phyloP scores from a whole-genome alignment of 1,284 basidiomycete genomes.

The Trichosporon sp. region DNA sequence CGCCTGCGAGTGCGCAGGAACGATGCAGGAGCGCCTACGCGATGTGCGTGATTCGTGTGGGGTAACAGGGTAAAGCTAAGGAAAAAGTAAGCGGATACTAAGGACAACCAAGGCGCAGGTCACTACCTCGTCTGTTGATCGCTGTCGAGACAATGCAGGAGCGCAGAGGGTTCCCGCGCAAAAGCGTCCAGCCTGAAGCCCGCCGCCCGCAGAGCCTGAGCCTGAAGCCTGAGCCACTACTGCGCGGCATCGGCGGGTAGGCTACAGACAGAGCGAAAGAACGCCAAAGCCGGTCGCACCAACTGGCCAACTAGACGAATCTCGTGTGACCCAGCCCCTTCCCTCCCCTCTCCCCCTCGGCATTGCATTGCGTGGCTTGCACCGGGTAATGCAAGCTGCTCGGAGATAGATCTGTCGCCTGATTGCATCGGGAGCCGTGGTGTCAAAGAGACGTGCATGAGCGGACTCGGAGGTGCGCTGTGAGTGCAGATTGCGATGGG shows the following conservation, averaged over 20 bases:
- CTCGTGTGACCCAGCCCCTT: not conserved
- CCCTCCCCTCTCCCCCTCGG: not conserved
- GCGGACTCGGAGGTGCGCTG: conserved; percentile 12
- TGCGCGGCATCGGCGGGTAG: not conserved
- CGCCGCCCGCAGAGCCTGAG: not conserved
- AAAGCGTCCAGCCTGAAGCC: not conserved
- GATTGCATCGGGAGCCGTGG: conserved; percentile 5
- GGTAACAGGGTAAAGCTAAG: conserved; percentile 19
- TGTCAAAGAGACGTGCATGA: not conserved
- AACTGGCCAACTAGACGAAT: not conserved
- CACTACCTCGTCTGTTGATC: conserved; percentile 10
- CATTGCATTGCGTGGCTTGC: conserved; percentile 2
- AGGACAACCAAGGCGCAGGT: conserved; percentile 6
- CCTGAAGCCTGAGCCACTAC: conserved; percentile 6
- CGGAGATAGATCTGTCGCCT: not conserved
- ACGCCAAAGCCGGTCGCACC: conserved; percentile 8
- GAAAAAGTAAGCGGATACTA: conserved; percentile 14
- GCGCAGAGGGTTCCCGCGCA: not conserved
- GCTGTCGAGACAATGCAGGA: not conserved
- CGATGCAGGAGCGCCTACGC: not conserved
- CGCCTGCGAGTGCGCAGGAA: conserved; percentile 5
- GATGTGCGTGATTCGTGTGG: conserved; percentile 18
- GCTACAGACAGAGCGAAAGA: not conserved
- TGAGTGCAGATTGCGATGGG: conserved; percentile 2
- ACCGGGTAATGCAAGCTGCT: conserved; percentile 9